Conservation (phyloP, 2,329 filamentous ascomycete genomes). For the Aureobasidium sp. region DNA sequence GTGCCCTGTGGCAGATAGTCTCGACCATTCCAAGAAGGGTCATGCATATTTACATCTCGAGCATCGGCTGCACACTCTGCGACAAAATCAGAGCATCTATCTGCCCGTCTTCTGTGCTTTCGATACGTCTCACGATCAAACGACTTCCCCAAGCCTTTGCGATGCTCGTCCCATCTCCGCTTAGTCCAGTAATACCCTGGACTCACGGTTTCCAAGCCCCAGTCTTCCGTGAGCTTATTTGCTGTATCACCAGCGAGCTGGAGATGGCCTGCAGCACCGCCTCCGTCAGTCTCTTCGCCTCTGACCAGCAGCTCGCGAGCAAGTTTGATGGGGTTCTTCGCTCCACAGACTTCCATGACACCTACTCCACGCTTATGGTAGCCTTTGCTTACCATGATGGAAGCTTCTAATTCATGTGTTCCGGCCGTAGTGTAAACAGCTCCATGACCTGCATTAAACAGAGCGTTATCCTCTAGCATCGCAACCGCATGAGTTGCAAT, state of each 20-base stretch:
- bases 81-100: slow-evolving; percentile 21
- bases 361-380: slow-evolving; percentile 70
- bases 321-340: slow-evolving; percentile 74
- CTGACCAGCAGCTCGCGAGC: slow-evolving; percentile 64
- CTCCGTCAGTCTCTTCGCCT: slow-evolving; percentile 55
- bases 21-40: slow-evolving; percentile 50
- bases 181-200: slow-evolving; percentile 72
- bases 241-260: slow-evolving; percentile 62
- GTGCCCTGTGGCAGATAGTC: slow-evolving; percentile 77
- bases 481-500: slow-evolving; percentile 68
- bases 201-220: slow-evolving; percentile 64
- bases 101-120: slow-evolving; percentile 32
- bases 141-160: slow-evolving; percentile 48
- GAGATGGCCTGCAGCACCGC: slow-evolving; percentile 60
- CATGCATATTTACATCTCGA: slow-evolving; percentile 3
- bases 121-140: slow-evolving; percentile 35
- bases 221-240: slow-evolving; percentile 59
- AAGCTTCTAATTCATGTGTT: slow-evolving; percentile 78
- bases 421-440: slow-evolving; percentile 82
- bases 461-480: slow-evolving; percentile 67
- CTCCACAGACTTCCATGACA: slow-evolving; percentile 62
- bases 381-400: slow-evolving; percentile 73
- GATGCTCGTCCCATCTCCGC: slow-evolving; percentile 71
- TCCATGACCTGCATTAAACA: slow-evolving; percentile 80
- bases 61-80: background rate